phyloP scores from a whole-genome alignment of 2,329 filamentous ascomycete species.

The Macroventuria anomochaeta region DNA sequence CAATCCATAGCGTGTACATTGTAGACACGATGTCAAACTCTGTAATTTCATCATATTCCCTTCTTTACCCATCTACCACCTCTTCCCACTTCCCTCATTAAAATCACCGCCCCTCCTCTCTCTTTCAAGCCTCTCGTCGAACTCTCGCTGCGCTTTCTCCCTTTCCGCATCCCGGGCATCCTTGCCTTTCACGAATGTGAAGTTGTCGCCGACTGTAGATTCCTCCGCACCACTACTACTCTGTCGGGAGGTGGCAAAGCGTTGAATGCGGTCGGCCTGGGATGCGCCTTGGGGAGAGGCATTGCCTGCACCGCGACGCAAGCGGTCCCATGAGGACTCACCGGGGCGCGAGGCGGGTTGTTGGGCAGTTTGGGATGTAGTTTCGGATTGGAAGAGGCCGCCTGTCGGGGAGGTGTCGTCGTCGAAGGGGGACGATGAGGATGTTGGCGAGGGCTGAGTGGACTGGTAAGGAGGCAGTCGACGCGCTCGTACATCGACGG shows the following conservation, averaged over 20 bases:
- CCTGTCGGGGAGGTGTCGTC: constrained; percentile 49
- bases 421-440: constrained; percentile 26
- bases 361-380: constrained; percentile 18
- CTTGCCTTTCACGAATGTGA: constrained; percentile 52
- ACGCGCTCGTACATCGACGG: constrained; percentile 13
- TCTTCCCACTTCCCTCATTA: constrained; percentile 34
- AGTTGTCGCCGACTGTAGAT: constrained; percentile 52
- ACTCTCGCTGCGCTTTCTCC: constrained; percentile 57
- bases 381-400: constrained; percentile 45
- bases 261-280: constrained; percentile 19
- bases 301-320: constrained; percentile 46
- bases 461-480: constrained; percentile 15
- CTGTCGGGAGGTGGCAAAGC: constrained; percentile 25
- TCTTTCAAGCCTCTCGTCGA: constrained; percentile 57
- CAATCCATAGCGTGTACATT: too few relatives aligned
- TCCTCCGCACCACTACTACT: constrained; percentile 34
- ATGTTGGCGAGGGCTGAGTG: background rate
- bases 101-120: constrained; percentile 58
- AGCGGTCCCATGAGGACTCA: constrained; percentile 54
- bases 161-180: constrained; percentile 54
- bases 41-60: too few relatives aligned
- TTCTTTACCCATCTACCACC: constrained; percentile 32
- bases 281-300: constrained; percentile 20
- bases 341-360: constrained; percentile 29
- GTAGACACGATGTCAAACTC: too few relatives aligned